These are phyloP conservation scores for Rosa rugosa DNA, from an alignment of 306 rosid genomes.

Conservation along the genomic window DNA sequence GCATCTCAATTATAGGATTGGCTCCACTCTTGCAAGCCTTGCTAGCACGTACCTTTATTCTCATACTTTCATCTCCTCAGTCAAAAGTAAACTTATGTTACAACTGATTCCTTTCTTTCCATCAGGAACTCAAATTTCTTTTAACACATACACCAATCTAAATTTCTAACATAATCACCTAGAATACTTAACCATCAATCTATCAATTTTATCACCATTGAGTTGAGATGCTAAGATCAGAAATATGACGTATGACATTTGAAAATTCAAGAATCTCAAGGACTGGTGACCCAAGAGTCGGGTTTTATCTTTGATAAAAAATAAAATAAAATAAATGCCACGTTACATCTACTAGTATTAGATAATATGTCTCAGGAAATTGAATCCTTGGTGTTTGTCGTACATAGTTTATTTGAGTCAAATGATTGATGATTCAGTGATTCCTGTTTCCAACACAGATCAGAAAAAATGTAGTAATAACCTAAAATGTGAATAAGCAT, in stretches of 20 bases:
- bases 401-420: neutral
- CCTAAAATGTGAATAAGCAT: neutral
- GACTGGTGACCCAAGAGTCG: neutral
- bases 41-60: neutral
- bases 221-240: neutral
- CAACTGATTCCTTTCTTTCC: neutral
- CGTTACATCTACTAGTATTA: neutral
- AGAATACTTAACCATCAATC: neutral
- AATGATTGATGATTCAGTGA: neutral
- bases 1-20: neutral
- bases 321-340: neutral
- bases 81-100: neutral
- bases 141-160: neutral
- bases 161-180: neutral
- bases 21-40: neutral
- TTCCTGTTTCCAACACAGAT: neutral
- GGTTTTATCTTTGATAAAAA: neutral
- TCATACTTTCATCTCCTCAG: slow-evolving; percentile 1
- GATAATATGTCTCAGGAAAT: neutral
- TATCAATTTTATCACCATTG: neutral
- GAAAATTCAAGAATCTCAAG: neutral
- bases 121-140: neutral
- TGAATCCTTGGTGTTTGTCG: neutral
- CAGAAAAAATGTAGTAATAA: neutral
- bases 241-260: neutral